Evolutionary conservation across 768 basidiomycete genomes (phyloP).

Genomic region (Collybia sp.): DNA sequence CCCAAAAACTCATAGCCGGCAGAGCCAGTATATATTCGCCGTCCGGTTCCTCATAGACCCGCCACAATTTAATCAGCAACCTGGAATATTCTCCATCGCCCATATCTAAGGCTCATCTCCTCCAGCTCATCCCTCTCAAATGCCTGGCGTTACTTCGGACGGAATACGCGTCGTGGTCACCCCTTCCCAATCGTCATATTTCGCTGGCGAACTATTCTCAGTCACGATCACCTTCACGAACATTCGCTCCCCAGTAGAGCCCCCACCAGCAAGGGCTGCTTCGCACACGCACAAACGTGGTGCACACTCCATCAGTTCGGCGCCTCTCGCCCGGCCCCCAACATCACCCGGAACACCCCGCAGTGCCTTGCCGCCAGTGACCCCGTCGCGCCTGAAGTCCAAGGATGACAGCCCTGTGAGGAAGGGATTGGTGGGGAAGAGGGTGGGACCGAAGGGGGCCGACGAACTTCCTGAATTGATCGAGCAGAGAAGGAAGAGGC

Average conservation of each 20-base stretch:
- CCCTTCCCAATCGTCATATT: slow-evolving; percentile 86
- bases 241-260: slow-evolving; percentile 50
- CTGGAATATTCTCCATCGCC: too few species aligned
- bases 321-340: slow-evolving; percentile 74
- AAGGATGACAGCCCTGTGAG: slow-evolving; percentile 30
- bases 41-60: neutral
- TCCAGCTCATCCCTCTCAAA: slow-evolving; percentile 1
- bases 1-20: too few species aligned
- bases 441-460: slow-evolving; percentile 16
- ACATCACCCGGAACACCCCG: slow-evolving; percentile 70
- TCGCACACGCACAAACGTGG: slow-evolving; percentile 51
- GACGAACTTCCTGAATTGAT: slow-evolving; percentile 42
- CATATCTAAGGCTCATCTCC: too few species aligned
- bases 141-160: slow-evolving; percentile 21
- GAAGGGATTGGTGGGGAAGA: slow-evolving; percentile 55
- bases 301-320: slow-evolving; percentile 80
- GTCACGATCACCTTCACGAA: slow-evolving; percentile 88
- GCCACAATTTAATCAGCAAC: neutral
- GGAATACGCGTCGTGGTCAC: slow-evolving; percentile 66
- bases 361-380: slow-evolving; percentile 20
- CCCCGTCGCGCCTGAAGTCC: slow-evolving; percentile 12
- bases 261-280: slow-evolving; percentile 26
- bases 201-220: slow-evolving; percentile 85
- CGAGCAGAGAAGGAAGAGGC: slow-evolving; percentile 48
- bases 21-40: too few species aligned